Percentiles rank a stretch among this genome's conserved stretches.
These are phyloP conservation scores for Venturia effusa DNA, from an alignment of 2,329 filamentous ascomycete genomes.

Conservation along the genomic window DNA sequence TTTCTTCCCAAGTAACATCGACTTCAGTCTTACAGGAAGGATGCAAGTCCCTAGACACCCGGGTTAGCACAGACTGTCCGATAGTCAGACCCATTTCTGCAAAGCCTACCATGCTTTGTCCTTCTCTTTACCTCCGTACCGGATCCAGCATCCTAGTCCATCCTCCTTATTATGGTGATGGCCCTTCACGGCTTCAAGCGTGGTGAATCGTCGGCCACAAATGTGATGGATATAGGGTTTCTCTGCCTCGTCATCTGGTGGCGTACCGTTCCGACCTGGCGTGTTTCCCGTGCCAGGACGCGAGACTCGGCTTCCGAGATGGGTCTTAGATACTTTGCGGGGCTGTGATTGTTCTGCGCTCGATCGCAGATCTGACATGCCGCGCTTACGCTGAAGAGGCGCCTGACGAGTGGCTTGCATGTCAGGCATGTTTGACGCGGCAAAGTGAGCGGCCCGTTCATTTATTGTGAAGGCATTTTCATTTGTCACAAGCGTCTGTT, in stretches of 20 bases:
- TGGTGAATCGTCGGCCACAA: not conserved
- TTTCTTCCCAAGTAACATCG: not conserved
- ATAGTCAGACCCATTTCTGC: not conserved
- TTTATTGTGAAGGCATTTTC: not conserved
- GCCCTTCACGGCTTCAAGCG: not conserved
- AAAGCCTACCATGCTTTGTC: not conserved
- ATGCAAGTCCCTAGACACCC: not conserved
- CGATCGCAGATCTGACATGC: not conserved
- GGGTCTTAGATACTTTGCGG: not conserved
- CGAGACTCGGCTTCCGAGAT: not conserved
- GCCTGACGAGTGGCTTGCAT: not conserved
- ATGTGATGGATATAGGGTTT: slow-evolving; percentile 3
- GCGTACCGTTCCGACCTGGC: not conserved
- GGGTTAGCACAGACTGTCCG: not conserved
- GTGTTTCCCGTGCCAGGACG: not conserved
- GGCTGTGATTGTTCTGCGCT: not conserved
- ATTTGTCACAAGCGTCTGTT: not conserved
- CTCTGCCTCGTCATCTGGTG: not conserved
- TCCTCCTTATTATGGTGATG: not conserved
- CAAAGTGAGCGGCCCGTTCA: not conserved
- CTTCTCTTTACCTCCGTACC: not conserved
- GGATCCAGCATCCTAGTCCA: not conserved
- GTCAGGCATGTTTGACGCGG: not conserved
- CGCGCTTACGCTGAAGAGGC: not conserved
- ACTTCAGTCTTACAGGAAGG: not conserved